These are phyloP conservation scores for Gremmenia infestans DNA, from an alignment of 2,329 filamentous ascomycete genomes.

Conservation along the genomic window DNA sequence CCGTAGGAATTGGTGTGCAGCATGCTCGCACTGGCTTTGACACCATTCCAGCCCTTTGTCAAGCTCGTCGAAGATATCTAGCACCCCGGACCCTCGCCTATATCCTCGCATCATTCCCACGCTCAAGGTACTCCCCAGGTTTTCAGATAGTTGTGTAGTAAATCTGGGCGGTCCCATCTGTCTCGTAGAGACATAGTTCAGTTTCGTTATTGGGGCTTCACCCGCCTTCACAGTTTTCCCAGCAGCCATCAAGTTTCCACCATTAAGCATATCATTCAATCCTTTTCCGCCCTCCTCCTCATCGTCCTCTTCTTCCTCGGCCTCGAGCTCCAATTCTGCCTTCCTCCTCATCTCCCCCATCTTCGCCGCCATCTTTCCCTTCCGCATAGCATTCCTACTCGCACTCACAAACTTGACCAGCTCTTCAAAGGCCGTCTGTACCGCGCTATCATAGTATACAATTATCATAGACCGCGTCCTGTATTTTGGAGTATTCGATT, in stretches of 20 bases:
- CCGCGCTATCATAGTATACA: conserved; percentile 87
- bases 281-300: conserved; percentile 6
- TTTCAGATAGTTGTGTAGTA: conserved; percentile 17
- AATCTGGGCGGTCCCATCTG: conserved; percentile 32
- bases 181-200: conserved; percentile 37
- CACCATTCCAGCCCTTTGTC: conserved; percentile 77
- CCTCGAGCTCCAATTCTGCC: conserved; percentile 53
- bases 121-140: conserved; percentile 16
- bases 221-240: conserved; percentile 14
- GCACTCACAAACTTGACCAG: conserved; percentile 77
- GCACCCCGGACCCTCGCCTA: conserved; percentile 13
- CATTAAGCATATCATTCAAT: not conserved
- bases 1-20: conserved; percentile 83
- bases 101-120: conserved; percentile 22
- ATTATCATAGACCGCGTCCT: conserved; percentile 72
- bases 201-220: conserved; percentile 29
- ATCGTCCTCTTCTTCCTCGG: conserved; percentile 38
- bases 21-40: conserved; percentile 77
- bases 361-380: conserved; percentile 78
- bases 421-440: conserved; percentile 77
- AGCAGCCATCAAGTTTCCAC: not conserved
- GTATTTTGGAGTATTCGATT: conserved; percentile 39
- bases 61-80: conserved; percentile 63
- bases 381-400: conserved; percentile 78
- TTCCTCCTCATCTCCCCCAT: conserved; percentile 60